Evolutionary conservation across 163 green algal genomes (phyloP).

Genomic region (Prototheca stagnorum): DNA sequence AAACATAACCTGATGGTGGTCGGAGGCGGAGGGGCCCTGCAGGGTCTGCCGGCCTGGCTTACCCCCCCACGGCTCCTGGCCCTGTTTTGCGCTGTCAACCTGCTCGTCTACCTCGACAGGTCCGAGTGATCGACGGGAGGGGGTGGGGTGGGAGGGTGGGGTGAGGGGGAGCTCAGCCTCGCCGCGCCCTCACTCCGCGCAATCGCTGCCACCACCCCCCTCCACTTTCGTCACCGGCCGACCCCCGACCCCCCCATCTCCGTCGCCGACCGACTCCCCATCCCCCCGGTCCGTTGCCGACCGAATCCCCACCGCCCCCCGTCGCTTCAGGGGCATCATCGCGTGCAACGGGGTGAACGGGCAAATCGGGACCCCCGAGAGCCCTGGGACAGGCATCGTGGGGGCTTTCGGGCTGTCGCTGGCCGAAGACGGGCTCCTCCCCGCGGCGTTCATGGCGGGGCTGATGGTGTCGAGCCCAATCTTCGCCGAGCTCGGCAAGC

Average conservation of each 20-base stretch:
- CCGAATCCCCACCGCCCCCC: background rate
- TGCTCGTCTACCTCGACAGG: conserved; percentile 79
- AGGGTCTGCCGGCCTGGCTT: conserved; percentile 47
- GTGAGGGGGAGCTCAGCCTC: background rate
- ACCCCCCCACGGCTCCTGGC: conserved; percentile 50
- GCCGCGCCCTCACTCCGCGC: background rate
- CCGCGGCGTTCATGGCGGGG: conserved; percentile 73
- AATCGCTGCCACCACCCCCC: background rate
- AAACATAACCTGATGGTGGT: no score
- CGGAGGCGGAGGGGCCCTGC: no score
- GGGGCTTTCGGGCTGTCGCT: conserved; percentile 73
- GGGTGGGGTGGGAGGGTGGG: background rate
- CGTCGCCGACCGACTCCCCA: no score
- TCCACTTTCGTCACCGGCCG: background rate
- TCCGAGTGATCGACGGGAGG: conserved; percentile 12
- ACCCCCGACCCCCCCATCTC: background rate
- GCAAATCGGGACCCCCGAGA: conserved; percentile 11
- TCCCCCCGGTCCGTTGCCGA: background rate
- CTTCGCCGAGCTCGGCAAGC: conserved; percentile 58
- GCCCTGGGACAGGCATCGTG: conserved; percentile 54
- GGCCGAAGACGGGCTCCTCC: conserved; percentile 74
- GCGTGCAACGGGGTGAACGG: conserved; percentile 87
- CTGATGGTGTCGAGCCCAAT: conserved; percentile 77
- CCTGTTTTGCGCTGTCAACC: conserved; percentile 67
- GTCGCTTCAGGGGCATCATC: conserved; percentile 43